Evolutionary conservation across 176 grass and related monocot species (phyloP).

Genomic region (Carex kokanica): DNA sequence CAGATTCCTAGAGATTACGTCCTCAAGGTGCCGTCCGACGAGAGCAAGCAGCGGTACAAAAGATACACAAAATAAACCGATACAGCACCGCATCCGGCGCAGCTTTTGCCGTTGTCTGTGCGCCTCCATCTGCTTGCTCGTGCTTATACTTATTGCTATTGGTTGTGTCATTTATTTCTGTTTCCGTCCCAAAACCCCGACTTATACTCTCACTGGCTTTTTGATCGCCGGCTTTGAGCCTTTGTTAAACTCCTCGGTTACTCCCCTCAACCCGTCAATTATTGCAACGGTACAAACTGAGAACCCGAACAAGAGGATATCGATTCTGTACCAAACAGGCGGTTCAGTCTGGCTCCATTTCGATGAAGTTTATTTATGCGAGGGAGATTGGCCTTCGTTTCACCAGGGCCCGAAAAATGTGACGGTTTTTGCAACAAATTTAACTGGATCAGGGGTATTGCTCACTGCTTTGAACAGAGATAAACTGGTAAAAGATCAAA

Average conservation of each 20-base stretch:
- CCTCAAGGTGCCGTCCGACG: slow-evolving; percentile 4
- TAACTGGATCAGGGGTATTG: slow-evolving; percentile 28
- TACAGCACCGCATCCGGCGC: slow-evolving; percentile 9
- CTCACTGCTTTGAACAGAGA: slow-evolving; percentile 21
- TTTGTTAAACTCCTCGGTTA: background rate
- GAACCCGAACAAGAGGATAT: slow-evolving; percentile 53
- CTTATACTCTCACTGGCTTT: slow-evolving; percentile 55
- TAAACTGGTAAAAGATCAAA: slow-evolving; percentile 21
- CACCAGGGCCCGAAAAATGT: slow-evolving; percentile 52
- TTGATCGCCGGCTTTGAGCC: slow-evolving; percentile 38
- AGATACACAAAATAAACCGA: slow-evolving; percentile 8
- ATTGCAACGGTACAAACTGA: slow-evolving; percentile 45
- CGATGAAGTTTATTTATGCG: slow-evolving; percentile 33
- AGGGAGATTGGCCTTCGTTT: slow-evolving; percentile 64
- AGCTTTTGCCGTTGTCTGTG: slow-evolving; percentile 28
- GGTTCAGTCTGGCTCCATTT: slow-evolving; percentile 41
- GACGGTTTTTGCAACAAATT: slow-evolving; percentile 34
- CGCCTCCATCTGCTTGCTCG: slow-evolving; percentile 8
- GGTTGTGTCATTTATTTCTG: slow-evolving; percentile 38
- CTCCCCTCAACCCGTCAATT: slow-evolving; percentile 30
- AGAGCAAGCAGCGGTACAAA: background rate
- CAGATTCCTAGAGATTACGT: slow-evolving; percentile 19
- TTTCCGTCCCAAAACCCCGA: slow-evolving; percentile 53
- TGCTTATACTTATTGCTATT: slow-evolving; percentile 25
- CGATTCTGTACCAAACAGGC: slow-evolving; percentile 55